These are phyloP conservation scores for Cordyceps pruinosa DNA, from an alignment of 2,329 filamentous ascomycete species.

Conservation along the genomic window DNA sequence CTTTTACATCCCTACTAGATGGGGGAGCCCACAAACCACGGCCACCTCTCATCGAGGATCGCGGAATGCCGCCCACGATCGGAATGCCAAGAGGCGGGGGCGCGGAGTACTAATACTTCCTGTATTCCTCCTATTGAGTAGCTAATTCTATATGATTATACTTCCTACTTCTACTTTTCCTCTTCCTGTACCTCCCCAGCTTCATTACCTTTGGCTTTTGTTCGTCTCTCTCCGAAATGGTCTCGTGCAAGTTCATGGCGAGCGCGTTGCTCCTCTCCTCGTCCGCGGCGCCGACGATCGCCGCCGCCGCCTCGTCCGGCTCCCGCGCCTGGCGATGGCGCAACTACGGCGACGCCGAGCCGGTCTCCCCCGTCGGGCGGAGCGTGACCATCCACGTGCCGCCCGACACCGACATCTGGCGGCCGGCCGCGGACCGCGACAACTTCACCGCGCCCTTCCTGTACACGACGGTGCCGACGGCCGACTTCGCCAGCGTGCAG, in stretches of 20 bases:
- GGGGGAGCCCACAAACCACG: neutral
- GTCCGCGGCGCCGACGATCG: neutral
- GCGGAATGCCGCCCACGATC: neutral
- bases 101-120: neutral
- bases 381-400: conserved; percentile 14
- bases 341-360: conserved; percentile 8
- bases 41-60: neutral
- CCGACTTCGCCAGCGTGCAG: conserved; percentile 14
- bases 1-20: neutral
- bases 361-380: conserved; percentile 13
- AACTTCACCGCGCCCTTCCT: conserved; percentile 17
- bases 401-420: conserved; percentile 17
- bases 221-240: neutral
- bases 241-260: neutral
- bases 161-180: neutral
- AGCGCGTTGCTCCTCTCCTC: neutral
- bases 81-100: neutral
- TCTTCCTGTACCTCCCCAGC: neutral
- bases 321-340: conserved; percentile 12
- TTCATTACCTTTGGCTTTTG: neutral
- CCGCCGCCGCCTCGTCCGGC: neutral
- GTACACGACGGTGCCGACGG: conserved; percentile 12
- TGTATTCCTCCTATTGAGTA: too few species aligned
- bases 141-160: too few species aligned
- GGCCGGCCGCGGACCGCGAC: conserved; percentile 12